Base-by-base conservation (phyloP, 768 basidiomycete genomes). In the Pholiota microspora region DNA sequence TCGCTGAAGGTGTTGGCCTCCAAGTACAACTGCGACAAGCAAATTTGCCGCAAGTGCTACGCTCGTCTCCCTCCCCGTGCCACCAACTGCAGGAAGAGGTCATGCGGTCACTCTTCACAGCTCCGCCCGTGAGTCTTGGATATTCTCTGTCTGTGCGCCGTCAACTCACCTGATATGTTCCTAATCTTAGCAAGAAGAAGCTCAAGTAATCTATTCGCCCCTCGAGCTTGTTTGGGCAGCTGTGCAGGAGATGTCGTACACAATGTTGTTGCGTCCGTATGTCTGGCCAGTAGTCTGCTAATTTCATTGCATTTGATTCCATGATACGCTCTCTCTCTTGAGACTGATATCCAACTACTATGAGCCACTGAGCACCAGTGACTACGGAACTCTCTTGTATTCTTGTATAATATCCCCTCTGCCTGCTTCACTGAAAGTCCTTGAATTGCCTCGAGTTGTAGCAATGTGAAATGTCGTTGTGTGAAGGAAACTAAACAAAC, bases 41-140 rank as follows among this genome's bases (percentile, higher is more conserved):
- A 95, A 72, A 98, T 98, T 67, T 98, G 97, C 84, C 94, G 97
- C 75, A 98, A 98, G 76, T 98, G 97, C 81, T 98, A 98, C 74
- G 97, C 97, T 42, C 96, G 97, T 65, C 96, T 98, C 65, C 96
- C 97, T 60, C 96, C 95, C 51, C 94, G 97, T 71, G 97, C 97
- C 32, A 98, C 95, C 79, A 98, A 99, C 85, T 98, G 97, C 87
- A 83, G 96, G 71, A 96, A 96, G 80, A 83, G 94, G 62, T 82
- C 85, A 56, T 96, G 94, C 68, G 94, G 94, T 16, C 91, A 92
- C 74, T 91, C 89, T 45, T 88, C 85, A 58, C 92, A 92, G 66
- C 91, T 95, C 77, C 87, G 92, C 72, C 92, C 91, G 91, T 93
- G 60, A 71, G 90, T 85, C 13, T 52, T 28, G 15, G 12, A 16